Percentiles rank a stretch among this genome's conserved stretches.
Evolutionary conservation across 2,329 filamentous ascomycete species (phyloP).

Genomic region (Fusarium dlaminii): DNA sequence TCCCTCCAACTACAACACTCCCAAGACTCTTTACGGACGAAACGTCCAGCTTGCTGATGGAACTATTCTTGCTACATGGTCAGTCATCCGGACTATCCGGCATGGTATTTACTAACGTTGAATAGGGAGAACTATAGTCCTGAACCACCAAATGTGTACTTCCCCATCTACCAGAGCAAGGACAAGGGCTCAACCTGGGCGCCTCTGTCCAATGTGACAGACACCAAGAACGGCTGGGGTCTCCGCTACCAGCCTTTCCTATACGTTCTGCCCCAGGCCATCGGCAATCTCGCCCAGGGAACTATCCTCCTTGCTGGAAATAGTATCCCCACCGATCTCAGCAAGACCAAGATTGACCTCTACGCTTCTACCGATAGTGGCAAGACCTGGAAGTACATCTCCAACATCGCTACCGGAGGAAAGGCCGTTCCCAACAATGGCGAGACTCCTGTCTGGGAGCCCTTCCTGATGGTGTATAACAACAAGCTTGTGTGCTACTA

Average conservation of each 20-base stretch:
- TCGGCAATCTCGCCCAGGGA: conserved; percentile 63
- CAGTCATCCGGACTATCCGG: background rate
- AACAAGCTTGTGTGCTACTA: conserved; percentile 18
- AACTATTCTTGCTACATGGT: conserved; percentile 2
- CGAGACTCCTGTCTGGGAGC: conserved; percentile 21
- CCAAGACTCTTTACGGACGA: background rate
- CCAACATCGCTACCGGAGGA: conserved; percentile 17
- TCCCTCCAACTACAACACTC: background rate
- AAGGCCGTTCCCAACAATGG: conserved; percentile 1
- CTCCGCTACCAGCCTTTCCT: conserved; percentile 76
- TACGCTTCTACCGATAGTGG: conserved; percentile 16
- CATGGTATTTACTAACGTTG: fast-evolving
- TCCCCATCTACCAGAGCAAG: conserved; percentile 61
- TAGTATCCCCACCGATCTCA: background rate
- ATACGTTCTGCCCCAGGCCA: conserved; percentile 65
- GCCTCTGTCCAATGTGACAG: conserved; percentile 68
- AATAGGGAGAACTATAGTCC: conserved; percentile 64
- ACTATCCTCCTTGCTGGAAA: conserved; percentile 25
- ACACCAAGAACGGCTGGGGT: conserved; percentile 71
- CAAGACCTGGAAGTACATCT: conserved; percentile 17
- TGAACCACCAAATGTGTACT: conserved; percentile 61
- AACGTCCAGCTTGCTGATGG: background rate
- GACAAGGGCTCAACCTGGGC: conserved; percentile 68
- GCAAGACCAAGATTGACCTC: conserved; percentile 20
- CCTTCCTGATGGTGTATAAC: conserved; percentile 17